These are phyloP conservation scores for Plectosphaerella cucumerina DNA, from an alignment of 2,329 filamentous ascomycete genomes.

Conservation along the genomic window DNA sequence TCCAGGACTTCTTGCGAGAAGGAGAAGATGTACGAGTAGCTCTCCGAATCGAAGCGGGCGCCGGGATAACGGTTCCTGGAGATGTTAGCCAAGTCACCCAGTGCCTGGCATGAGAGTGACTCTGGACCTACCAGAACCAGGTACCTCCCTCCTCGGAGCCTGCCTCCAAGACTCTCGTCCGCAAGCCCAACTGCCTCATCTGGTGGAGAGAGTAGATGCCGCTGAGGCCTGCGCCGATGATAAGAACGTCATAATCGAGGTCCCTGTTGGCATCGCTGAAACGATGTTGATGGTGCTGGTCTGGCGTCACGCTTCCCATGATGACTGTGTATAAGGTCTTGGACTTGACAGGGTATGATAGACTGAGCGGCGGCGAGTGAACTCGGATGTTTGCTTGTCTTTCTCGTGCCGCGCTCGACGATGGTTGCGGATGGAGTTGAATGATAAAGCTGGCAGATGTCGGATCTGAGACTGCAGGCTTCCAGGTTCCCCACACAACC, in stretches of 20 bases:
- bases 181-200: constrained; percentile 31
- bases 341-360: too few relatives aligned
- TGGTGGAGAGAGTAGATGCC: constrained; percentile 36
- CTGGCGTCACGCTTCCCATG: neutral
- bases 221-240: constrained; percentile 33
- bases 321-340: too few relatives aligned
- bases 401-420: neutral
- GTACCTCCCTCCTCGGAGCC: constrained; percentile 37
- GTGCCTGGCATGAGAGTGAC: neutral
- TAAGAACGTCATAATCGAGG: constrained; percentile 29
- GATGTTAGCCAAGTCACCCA: neutral
- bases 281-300: neutral
- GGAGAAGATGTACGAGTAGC: constrained; percentile 38
- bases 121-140: constrained; percentile 33
- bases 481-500: too few relatives aligned
- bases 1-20: constrained; percentile 35
- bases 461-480: too few relatives aligned
- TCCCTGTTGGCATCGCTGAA: constrained; percentile 9
- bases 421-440: neutral
- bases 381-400: too few relatives aligned
- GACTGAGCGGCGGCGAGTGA: too few relatives aligned
- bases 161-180: constrained; percentile 33
- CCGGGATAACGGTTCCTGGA: constrained; percentile 36
- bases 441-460: neutral
- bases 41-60: constrained; percentile 41